Conservation (phyloP, 345 rosid genomes). For the Capsella bursapastoris region DNA sequence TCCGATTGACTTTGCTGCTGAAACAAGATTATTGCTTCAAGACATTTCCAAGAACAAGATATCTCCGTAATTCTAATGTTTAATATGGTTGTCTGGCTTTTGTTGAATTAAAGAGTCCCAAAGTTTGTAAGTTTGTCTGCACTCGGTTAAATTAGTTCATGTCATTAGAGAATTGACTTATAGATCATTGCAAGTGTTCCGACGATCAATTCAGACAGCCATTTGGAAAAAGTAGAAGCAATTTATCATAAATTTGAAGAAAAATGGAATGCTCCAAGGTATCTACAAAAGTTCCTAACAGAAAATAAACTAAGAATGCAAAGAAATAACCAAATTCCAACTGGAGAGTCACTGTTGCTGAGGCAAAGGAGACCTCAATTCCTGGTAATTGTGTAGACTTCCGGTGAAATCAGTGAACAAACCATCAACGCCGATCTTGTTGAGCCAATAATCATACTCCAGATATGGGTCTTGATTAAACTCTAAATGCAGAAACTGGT, state of each 20-base stretch:
- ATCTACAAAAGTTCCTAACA: background rate
- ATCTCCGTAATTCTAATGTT: conserved; percentile 4
- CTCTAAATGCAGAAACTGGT: conserved; percentile 57
- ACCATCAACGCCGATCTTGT: conserved; percentile 79
- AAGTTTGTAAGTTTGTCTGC: conserved; percentile 1
- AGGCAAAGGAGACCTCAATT: conserved; percentile 57
- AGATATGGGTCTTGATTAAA: conserved; percentile 74
- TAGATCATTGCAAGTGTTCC: background rate
- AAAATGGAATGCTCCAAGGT: no score
- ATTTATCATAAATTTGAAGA: background rate
- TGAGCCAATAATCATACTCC: conserved; percentile 85
- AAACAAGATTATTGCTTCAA: conserved; percentile 73
- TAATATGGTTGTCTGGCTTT: conserved; percentile 19
- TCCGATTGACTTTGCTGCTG: conserved; percentile 80
- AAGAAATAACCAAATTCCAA: background rate
- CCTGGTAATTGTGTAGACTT: conserved; percentile 72
- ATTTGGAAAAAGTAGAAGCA: background rate
- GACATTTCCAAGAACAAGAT: conserved; percentile 70
- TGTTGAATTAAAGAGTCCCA: background rate
- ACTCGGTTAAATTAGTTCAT: background rate
- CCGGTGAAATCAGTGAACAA: conserved; percentile 94
- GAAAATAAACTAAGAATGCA: conserved; percentile 1
- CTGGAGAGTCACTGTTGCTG: conserved; percentile 17
- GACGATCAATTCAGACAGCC: background rate
- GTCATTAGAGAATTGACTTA: background rate